Percentiles rank a stretch among this genome's conserved stretches.
These are phyloP conservation scores for Salix arbutifolia DNA, from an alignment of 345 rosid genomes.

Conservation along the genomic window DNA sequence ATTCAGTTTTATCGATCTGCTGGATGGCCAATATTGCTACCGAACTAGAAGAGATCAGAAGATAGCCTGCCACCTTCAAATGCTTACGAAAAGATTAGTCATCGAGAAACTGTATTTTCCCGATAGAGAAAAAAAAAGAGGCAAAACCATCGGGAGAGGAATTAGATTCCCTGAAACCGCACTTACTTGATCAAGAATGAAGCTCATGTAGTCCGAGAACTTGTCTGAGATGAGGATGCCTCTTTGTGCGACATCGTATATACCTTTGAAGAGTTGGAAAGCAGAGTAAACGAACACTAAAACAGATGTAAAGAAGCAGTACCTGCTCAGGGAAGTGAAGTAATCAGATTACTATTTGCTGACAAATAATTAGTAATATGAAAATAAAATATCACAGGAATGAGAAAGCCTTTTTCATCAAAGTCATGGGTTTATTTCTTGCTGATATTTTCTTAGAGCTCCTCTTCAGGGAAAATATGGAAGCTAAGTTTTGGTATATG, in stretches of 20 bases:
- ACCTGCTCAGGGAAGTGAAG: conserved; percentile 35
- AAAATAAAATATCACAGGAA: not conserved
- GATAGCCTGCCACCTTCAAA: conserved; percentile 50
- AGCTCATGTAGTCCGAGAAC: conserved; percentile 58
- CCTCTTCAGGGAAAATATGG: not conserved
- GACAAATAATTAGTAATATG: not conserved
- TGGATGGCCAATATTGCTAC: conserved; percentile 44
- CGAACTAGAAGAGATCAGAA: conserved; percentile 63
- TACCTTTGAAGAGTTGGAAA: conserved; percentile 67
- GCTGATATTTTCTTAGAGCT: not conserved
- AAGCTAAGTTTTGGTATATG: not conserved
- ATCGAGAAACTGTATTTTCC: not conserved
- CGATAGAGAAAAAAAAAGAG: not conserved
- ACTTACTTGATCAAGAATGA: conserved; percentile 61
- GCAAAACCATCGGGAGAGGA: not conserved
- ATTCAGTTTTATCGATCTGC: conserved; percentile 15
- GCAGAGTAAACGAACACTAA: conserved; percentile 50
- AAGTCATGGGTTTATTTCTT: not conserved
- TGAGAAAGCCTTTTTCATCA: not conserved
- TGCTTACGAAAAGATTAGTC: not conserved
- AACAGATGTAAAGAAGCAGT: conserved; percentile 51
- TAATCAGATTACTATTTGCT: not conserved
- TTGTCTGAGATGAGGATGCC: conserved; percentile 61
- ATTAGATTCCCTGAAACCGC: not conserved
- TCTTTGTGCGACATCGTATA: conserved; percentile 58